Conservation (phyloP, 2,329 filamentous ascomycete species). For the Sporothrix euskadiensis region DNA sequence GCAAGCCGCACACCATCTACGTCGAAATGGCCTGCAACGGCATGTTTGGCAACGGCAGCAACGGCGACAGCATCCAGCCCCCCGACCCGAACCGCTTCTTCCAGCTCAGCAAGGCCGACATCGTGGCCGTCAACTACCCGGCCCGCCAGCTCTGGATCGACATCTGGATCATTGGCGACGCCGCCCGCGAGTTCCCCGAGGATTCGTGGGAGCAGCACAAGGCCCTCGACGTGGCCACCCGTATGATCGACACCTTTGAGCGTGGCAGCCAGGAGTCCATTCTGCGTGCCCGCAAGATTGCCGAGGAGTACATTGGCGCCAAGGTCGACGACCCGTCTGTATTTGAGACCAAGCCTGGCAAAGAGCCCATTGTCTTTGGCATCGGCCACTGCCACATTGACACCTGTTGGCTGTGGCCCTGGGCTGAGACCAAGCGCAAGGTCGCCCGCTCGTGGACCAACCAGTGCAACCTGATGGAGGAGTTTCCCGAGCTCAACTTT, state of each 20-base stretch:
- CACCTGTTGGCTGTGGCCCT: constrained; percentile 98
- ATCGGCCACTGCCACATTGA: constrained; percentile 98
- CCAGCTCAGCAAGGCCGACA: constrained; percentile 72
- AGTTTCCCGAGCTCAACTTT: constrained; percentile 92
- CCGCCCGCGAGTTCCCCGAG: constrained; percentile 83
- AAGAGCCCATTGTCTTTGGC: constrained; percentile 75
- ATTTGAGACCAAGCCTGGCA: constrained; percentile 71
- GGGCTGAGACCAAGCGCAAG: constrained; percentile 96
- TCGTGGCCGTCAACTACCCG: constrained; percentile 84
- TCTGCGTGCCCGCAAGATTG: constrained; percentile 76
- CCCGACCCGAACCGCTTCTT: constrained; percentile 84
- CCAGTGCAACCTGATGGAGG: constrained; percentile 92
- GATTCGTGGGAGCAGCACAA: constrained; percentile 88
- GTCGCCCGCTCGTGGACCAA: constrained; percentile 94
- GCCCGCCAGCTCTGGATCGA: constrained; percentile 84
- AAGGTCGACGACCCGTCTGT: constrained; percentile 80
- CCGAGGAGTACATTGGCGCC: constrained; percentile 76
- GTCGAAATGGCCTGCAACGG: constrained; percentile 98
- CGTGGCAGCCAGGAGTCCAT: constrained; percentile 77
- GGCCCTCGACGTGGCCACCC: constrained; percentile 78
- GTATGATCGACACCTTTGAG: constrained; percentile 88
- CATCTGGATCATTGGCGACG: constrained; percentile 94
- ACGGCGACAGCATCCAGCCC: constrained; percentile 81
- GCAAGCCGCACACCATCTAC: constrained; percentile 85
- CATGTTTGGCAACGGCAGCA: constrained; percentile 93